Percentiles rank a stretch among this genome's conserved stretches.
Conservation (phyloP, 768 basidiomycete genomes). For the Calocera viscosa region DNA sequence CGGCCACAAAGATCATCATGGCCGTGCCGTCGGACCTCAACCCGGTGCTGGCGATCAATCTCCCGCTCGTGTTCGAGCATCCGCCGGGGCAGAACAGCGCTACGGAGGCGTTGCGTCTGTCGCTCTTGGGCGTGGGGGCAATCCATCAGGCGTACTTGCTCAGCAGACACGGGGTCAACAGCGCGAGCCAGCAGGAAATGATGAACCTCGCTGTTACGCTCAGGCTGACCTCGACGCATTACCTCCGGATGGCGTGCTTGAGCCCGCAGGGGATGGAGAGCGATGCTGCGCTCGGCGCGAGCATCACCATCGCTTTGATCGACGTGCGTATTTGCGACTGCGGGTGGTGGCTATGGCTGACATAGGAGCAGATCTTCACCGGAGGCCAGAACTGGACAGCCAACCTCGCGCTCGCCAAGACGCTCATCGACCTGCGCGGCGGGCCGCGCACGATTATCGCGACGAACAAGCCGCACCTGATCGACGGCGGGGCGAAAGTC, state of each 20-base stretch:
- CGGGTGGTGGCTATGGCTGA: constrained; percentile 15
- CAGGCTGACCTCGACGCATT: constrained; percentile 28
- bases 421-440: constrained; percentile 33
- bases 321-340: constrained; percentile 24
- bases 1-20: constrained; percentile 38
- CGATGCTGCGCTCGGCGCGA: constrained; percentile 24
- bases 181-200: constrained; percentile 23
- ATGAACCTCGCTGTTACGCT: constrained; percentile 29
- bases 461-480: constrained; percentile 17
- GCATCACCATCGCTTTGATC: constrained; percentile 27
- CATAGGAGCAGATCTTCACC: constrained; percentile 33
- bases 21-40: constrained; percentile 33
- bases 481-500: constrained; percentile 25
- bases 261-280: constrained; percentile 25
- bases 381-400: constrained; percentile 31
- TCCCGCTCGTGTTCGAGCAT: constrained; percentile 33
- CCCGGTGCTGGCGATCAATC: constrained; percentile 33
- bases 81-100: constrained; percentile 20
- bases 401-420: constrained; percentile 31
- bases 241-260: constrained; percentile 26
- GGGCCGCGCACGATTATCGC: constrained; percentile 32
- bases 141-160: constrained; percentile 29
- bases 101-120: constrained; percentile 31
- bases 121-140: constrained; percentile 32
- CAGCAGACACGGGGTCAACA: constrained; percentile 20